These are phyloP conservation scores for Vanrija sp. DNA, from an alignment of 1,284 basidiomycete species.

Conservation along the genomic window DNA sequence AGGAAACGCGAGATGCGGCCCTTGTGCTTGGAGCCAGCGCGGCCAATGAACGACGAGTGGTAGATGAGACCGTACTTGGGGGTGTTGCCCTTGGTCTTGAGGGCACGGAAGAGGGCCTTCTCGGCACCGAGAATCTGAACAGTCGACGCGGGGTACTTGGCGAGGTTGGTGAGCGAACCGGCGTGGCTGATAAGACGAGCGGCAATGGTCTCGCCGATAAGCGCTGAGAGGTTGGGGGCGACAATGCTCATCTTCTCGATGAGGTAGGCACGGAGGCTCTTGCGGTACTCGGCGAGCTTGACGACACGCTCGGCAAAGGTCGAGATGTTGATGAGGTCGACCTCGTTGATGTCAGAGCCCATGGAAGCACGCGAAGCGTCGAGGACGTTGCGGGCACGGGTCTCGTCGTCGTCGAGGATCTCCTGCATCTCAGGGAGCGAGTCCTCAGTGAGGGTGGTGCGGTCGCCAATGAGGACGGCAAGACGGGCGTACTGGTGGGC, in stretches of 20 bases:
- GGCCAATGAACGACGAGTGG: conserved; percentile 92
- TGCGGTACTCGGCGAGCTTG: conserved; percentile 89
- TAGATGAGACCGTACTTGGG: conserved; percentile 95
- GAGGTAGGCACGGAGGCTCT: conserved; percentile 83
- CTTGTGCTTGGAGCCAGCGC: conserved; percentile 93
- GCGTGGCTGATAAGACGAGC: conserved; percentile 95
- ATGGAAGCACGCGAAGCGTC: conserved; percentile 93
- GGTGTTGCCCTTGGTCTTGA: conserved; percentile 99
- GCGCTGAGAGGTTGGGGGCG: conserved; percentile 88
- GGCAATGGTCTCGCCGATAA: conserved; percentile 92
- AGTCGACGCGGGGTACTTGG: conserved; percentile 97
- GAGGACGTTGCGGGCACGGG: conserved; percentile 85
- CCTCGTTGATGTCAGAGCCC: conserved; percentile 86
- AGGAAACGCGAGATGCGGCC: conserved; percentile 96
- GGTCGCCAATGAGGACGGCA: conserved; percentile 85
- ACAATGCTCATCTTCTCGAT: conserved; percentile 98
- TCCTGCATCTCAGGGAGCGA: conserved; percentile 74
- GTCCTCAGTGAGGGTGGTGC: conserved; percentile 59
- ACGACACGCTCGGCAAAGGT: conserved; percentile 89
- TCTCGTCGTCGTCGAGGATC: conserved; percentile 81
- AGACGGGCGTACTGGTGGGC: conserved; percentile 91
- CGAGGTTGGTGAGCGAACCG: conserved; percentile 92
- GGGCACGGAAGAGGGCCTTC: conserved; percentile 93
- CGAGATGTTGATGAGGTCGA: conserved; percentile 95
- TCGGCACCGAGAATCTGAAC: conserved; percentile 98